Percentiles rank a stretch among this genome's conserved stretches.
Evolutionary conservation across 176 grass and related monocot genomes (phyloP).

Genomic region (Bromus sterilis): DNA sequence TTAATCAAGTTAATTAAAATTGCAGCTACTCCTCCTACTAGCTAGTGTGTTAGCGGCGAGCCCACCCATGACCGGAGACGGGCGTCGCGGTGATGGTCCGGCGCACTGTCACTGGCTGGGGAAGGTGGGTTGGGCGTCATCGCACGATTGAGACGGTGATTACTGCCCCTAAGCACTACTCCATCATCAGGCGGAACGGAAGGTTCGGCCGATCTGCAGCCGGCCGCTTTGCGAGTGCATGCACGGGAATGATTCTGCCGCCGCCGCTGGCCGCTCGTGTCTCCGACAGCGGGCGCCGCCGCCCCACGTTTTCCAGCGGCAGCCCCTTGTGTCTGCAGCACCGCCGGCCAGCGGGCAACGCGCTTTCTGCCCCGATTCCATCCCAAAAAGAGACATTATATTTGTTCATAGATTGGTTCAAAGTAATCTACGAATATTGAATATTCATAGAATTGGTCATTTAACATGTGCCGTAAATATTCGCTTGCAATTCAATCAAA

Average conservation of each 20-base stretch:
- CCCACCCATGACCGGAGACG: background rate
- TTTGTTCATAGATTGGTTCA: too few species aligned
- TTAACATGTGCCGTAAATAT: too few species aligned
- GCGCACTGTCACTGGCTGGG: background rate
- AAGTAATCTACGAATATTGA: too few species aligned
- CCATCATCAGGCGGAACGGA: background rate
- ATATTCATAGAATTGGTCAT: too few species aligned
- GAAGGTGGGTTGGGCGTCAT: background rate
- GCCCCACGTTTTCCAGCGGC: constrained; percentile 25
- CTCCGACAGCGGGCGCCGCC: background rate
- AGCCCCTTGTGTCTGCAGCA: background rate
- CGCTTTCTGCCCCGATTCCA: background rate
- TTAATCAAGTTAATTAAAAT: too few species aligned
- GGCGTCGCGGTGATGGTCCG: background rate
- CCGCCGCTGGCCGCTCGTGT: background rate
- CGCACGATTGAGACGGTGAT: background rate
- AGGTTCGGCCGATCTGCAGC: background rate
- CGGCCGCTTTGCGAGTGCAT: background rate
- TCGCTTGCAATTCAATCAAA: too few species aligned
- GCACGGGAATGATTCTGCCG: background rate
- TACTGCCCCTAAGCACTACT: background rate
- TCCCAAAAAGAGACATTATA: too few species aligned
- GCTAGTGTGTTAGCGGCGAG: background rate
- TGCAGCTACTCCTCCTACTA: background rate
- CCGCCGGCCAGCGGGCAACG: background rate